Conservation (phyloP, 2,329 filamentous ascomycete species). For the Diaporthe sp. region DNA sequence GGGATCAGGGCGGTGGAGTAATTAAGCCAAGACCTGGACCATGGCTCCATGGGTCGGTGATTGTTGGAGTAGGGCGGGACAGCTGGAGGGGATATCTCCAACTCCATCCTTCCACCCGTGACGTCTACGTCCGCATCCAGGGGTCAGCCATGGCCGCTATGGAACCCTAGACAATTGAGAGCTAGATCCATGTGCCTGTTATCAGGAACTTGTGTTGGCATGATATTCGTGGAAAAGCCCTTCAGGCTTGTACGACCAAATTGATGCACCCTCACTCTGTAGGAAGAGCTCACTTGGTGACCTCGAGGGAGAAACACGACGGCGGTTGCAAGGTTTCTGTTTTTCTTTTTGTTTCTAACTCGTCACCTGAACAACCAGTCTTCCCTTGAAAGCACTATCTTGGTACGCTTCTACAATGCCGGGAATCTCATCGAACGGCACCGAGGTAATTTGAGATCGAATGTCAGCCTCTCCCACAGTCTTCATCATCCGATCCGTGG, state of each 20-base stretch:
- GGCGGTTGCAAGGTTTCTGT: too few species aligned
- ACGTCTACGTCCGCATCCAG: not conserved
- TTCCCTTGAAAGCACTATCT: slow-evolving; percentile 23
- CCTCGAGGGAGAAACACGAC: too few species aligned
- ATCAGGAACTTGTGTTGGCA: not conserved
- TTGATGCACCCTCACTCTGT: not conserved
- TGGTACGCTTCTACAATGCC: slow-evolving; percentile 4
- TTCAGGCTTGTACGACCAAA: not conserved
- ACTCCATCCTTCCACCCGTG: not conserved
- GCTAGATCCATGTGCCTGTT: not conserved
- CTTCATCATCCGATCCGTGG: slow-evolving; percentile 16
- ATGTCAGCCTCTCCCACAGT: not conserved
- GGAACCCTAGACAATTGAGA: not conserved
- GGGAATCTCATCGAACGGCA: not conserved
- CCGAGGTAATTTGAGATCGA: not conserved
- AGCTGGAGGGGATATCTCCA: not conserved
- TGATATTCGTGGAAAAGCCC: rapidly evolving
- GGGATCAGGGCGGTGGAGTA: not conserved
- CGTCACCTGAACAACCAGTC: slow-evolving; percentile 17
- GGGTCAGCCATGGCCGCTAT: too few species aligned
- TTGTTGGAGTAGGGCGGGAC: not conserved
- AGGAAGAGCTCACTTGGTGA: not conserved
- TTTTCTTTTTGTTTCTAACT: not conserved
- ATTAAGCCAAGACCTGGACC: not conserved
- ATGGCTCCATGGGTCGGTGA: not conserved